Conservation (phyloP, 2,329 filamentous ascomycete species). For the Fusarium sambucinum region DNA sequence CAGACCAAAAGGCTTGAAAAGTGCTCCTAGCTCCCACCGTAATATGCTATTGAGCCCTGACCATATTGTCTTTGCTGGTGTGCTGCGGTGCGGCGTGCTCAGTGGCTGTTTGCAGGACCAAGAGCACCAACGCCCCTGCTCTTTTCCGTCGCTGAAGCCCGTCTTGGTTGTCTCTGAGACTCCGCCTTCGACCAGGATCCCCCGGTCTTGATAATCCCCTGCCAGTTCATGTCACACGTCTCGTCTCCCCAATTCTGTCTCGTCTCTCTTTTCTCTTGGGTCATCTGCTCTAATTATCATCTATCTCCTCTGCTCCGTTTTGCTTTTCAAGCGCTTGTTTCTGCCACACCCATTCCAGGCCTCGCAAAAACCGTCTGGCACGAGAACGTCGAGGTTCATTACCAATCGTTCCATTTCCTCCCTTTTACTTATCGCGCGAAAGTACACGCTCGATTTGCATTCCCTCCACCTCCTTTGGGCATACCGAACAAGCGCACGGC, state of each 20-base stretch:
- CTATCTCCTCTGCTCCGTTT: constrained; percentile 15
- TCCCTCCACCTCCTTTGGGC: constrained; percentile 36
- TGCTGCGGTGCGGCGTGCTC: constrained; percentile 20
- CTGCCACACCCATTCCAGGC: constrained; percentile 49
- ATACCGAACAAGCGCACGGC: constrained; percentile 29
- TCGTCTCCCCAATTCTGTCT: constrained; percentile 35
- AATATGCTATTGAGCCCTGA: constrained; percentile 6
- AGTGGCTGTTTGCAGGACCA: constrained; percentile 40
- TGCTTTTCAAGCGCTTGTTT: constrained; percentile 40
- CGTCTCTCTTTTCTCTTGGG: constrained; percentile 38
- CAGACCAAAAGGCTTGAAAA: neutral
- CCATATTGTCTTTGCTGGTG: constrained; percentile 30
- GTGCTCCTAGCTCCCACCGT: neutral
- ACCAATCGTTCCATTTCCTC: constrained; percentile 40
- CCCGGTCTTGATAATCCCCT: constrained; percentile 32
- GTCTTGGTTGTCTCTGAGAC: constrained; percentile 38
- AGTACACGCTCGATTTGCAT: constrained; percentile 33
- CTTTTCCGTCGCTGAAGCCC: constrained; percentile 34
- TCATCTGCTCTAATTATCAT: constrained; percentile 28
- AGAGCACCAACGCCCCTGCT: constrained; percentile 33
- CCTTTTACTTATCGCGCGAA: constrained; percentile 37
- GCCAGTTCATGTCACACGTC: constrained; percentile 33
- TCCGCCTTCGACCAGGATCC: constrained; percentile 36
- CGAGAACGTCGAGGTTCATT: constrained; percentile 48
- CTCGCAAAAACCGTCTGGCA: constrained; percentile 51